phyloP scores from a whole-genome alignment of 148 eudicot species.

The Limonium bicolor region DNA sequence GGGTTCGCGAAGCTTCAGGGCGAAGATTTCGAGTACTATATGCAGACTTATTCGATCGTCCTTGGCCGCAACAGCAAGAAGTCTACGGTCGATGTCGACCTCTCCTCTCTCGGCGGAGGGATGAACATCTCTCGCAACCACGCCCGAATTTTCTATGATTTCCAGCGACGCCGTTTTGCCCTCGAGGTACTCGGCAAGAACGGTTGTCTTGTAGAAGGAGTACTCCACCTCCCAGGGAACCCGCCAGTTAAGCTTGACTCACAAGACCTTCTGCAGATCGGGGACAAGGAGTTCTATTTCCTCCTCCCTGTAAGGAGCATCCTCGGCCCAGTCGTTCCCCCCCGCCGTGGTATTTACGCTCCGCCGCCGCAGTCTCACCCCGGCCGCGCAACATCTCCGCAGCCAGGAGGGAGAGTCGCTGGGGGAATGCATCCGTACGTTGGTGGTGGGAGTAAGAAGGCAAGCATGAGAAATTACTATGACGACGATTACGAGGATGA shows the following conservation, averaged over 20 bases:
- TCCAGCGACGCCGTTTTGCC: constrained; percentile 83
- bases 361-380: constrained; percentile 2
- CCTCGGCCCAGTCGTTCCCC: constrained; percentile 31
- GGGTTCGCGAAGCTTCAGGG: constrained; percentile 95
- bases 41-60: constrained; percentile 89
- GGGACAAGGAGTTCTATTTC: constrained; percentile 88
- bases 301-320: constrained; percentile 65
- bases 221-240: constrained; percentile 73
- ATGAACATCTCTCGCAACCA: constrained; percentile 98
- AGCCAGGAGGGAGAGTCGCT: constrained; percentile 5
- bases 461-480: constrained; percentile 18
- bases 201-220: constrained; percentile 86
- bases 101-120: constrained; percentile 84
- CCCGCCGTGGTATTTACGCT: constrained; percentile 21
- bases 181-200: constrained; percentile 87
- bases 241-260: constrained; percentile 80
- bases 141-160: constrained; percentile 95
- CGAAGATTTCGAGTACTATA: constrained; percentile 94
- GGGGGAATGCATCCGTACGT: constrained; percentile 3
- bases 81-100: constrained; percentile 86
- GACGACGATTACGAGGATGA: constrained; percentile 28
- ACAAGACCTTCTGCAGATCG: constrained; percentile 76
- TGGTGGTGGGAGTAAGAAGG: constrained; percentile 19
- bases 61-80: constrained; percentile 80
- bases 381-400: constrained; percentile 7